Evolutionary conservation across 306 rosid genomes (phyloP).

Genomic region (Glycine soja): DNA sequence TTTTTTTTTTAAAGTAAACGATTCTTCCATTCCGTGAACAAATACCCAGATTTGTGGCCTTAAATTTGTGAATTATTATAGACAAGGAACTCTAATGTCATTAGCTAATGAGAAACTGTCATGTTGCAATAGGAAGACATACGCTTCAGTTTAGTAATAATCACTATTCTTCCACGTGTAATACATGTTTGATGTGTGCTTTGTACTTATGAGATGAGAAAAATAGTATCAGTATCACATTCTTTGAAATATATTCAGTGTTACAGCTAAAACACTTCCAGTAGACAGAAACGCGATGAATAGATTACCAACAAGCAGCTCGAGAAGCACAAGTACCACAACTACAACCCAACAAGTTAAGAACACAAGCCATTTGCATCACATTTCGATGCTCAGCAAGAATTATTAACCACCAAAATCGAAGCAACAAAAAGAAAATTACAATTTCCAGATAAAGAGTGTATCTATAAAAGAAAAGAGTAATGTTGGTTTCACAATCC

Average conservation of each 20-base stretch:
- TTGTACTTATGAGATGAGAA: too few relatives aligned
- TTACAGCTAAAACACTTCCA: not conserved
- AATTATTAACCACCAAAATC: not conserved
- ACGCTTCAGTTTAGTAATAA: too few relatives aligned
- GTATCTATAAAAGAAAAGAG: too few relatives aligned
- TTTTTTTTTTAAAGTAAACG: not conserved
- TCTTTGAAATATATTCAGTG: not conserved
- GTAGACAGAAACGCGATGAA: not conserved
- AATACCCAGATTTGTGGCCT: not conserved
- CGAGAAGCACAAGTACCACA: not conserved
- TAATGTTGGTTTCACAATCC: too few relatives aligned
- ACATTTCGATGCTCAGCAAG: not conserved
- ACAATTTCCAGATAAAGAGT: too few relatives aligned
- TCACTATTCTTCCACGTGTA: too few relatives aligned
- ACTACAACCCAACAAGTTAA: not conserved
- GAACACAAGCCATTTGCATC: not conserved
- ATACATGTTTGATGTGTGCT: too few relatives aligned
- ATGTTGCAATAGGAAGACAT: too few relatives aligned
- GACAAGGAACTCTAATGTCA: not conserved
- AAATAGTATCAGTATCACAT: too few relatives aligned
- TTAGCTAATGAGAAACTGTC: too few relatives aligned
- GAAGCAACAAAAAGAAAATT: too few relatives aligned
- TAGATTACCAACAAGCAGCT: not conserved
- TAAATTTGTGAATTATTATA: too few relatives aligned
- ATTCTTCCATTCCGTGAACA: not conserved